Evolutionary conservation across 306 rosid genomes (phyloP), one percentile per base, ranked within the genome.

Genomic region (Erythrophleum fordii): DNA sequence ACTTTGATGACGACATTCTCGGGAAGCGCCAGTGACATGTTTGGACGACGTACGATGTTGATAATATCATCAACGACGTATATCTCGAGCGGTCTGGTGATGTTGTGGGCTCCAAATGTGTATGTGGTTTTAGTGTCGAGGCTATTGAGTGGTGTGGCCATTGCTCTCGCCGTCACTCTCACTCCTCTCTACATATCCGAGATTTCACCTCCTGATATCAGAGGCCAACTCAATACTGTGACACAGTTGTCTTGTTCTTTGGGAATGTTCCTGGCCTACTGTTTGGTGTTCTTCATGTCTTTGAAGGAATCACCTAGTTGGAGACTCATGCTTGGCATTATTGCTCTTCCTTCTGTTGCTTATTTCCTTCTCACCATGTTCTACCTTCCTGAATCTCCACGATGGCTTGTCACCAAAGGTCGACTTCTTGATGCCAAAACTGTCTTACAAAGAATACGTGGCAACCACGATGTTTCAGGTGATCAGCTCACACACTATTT

Each of bases 381-480:
- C 73, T 96, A 79, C 83, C 89, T 96, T 85, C 98, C 99, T 0
- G 97, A 96, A 84, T 92, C 98, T 77, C 99, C 99, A 3, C 87
- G 94, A 2, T 96, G 99, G 99, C 97, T 95, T 67, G 99, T 95
- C 1, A 93, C 98, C 80, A 93, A 87, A 87, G 97, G 98, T 11
- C 91, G 94, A 75, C 74, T 92, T 85, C 74, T 80, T 0, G 94
- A 95, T 85, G 98, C 98, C 11, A 89, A 81, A 80, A 83, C 46
- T 13, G 97, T 95, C 39, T 75, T 95, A 31, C 97, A 88, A 79
- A 90, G 94, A 81, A 84, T 95, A 64, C 94, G 99, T 0, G 89
- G 90, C 46, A 65, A 84, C 29, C 98, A 90, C 49, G 98, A 93
- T 82, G 96, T 95, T 66, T 83, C 99, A 80, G 99, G 99, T 95